A percentile compares a stretch with the other conserved stretches of the same genome.
Evolutionary conservation across 2,329 filamentous ascomycete species (phyloP).

Genomic region (Exophiala dermatitidis): DNA sequence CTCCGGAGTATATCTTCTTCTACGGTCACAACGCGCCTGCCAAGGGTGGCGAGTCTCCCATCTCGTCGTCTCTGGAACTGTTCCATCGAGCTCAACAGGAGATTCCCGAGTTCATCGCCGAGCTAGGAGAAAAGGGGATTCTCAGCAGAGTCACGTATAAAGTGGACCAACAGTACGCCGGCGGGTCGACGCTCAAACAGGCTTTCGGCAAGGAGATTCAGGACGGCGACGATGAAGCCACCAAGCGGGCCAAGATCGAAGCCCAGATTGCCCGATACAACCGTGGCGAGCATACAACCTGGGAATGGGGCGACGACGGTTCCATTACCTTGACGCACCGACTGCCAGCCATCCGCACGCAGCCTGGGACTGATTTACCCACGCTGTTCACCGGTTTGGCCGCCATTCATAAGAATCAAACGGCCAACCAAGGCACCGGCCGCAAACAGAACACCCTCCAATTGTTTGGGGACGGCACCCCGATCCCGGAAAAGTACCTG

Average conservation of each 20-base stretch:
- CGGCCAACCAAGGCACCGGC: slow-evolving; percentile 19
- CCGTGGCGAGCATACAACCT: slow-evolving; percentile 41
- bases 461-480: slow-evolving; percentile 42
- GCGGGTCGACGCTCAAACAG: slow-evolving; percentile 42
- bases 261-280: slow-evolving; percentile 44
- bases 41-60: slow-evolving; percentile 39
- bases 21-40: slow-evolving; percentile 37
- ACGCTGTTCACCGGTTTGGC: slow-evolving; percentile 44
- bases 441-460: slow-evolving; percentile 35
- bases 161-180: slow-evolving; percentile 38
- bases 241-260: slow-evolving; percentile 40
- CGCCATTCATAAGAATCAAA: slow-evolving; percentile 39
- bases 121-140: slow-evolving; percentile 42
- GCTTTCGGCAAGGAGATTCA: slow-evolving; percentile 44
- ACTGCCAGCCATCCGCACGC: slow-evolving; percentile 43
- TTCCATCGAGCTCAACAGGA: slow-evolving; percentile 41
- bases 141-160: slow-evolving; percentile 40
- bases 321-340: slow-evolving; percentile 39
- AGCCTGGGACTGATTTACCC: slow-evolving; percentile 41
- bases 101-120: slow-evolving; percentile 42
- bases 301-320: slow-evolving; percentile 42
- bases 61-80: slow-evolving; percentile 44
- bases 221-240: slow-evolving; percentile 40
- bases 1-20: slow-evolving; percentile 48
- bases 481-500: slow-evolving; percentile 43